Evolutionary conservation across 768 basidiomycete genomes (phyloP), one percentile per base, ranked within the genome.

Genomic region (Xerocomellus dryophilus): DNA sequence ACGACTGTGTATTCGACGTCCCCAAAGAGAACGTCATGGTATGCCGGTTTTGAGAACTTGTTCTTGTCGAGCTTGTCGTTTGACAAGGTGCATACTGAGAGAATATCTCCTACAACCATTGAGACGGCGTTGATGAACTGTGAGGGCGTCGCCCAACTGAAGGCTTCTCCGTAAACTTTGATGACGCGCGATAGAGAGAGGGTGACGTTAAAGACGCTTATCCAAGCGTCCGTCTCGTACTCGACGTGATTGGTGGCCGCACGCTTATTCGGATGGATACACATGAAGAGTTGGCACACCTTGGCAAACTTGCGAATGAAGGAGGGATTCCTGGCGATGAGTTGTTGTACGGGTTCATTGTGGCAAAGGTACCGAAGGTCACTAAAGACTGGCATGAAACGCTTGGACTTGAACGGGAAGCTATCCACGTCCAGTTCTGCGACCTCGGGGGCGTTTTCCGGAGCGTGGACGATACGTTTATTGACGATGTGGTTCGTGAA

Each of bases 211-310:
- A 98, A 98, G 14, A 97, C 92, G 62, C 87, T 90, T 57, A 97
- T 92, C 96, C 95, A 97, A 18, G 88, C 88, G 60, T 99, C 97
- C 29, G 89, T 88, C 74, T 99, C 97, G 73, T 90, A 99, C 70
- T 98, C 96, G 62, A 99, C 84, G 61, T 98, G 97, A 47, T 76
- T 86, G 27, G 81, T 79, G 6, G 78, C 83, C 18, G 88, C 92
- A 17, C 96, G 83, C 61, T 86, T 85, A 70, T 94, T 93, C 2
- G 94, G 87, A 65, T 96, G 94, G 65, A 98, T 80, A 59, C 90
- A 92, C 83, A 92, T 90, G 77, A 98, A 99, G 41, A 98, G 75
- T 59, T 87, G 83, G 70, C 94, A 88, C 7, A 92, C 87, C 50
- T 81, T 76, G 10, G 86, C 80, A 58, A 95, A 88, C 47, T 86